phyloP scores from a whole-genome alignment of 495 filamentous ascomycete genomes.

The Hypoxylon subgilvum region DNA sequence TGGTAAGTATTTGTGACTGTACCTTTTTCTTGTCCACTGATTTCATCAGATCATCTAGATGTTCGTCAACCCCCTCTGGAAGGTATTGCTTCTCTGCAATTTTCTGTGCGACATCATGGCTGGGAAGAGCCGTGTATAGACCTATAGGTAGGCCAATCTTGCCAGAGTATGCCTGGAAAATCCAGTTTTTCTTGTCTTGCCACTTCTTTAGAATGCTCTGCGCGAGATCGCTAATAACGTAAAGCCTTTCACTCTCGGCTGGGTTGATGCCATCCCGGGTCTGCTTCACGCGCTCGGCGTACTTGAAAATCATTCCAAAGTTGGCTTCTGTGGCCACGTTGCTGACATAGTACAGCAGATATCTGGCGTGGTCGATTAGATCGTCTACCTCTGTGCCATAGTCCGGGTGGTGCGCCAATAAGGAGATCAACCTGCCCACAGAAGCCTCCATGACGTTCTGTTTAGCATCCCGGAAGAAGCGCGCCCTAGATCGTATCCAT shows the following conservation, averaged over 20 bases:
- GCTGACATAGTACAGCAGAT: constrained; percentile 86
- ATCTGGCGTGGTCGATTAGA: constrained; percentile 78
- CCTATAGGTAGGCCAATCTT: constrained; percentile 80
- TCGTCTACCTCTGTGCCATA: constrained; percentile 73
- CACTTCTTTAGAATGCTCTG: constrained; percentile 82
- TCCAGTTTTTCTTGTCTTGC: constrained; percentile 77
- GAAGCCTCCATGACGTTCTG: constrained; percentile 77
- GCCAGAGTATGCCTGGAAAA: constrained; percentile 78
- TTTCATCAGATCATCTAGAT: constrained; percentile 68
- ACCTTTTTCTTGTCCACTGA: constrained; percentile 63
- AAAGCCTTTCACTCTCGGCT: constrained; percentile 68
- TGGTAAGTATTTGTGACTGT: constrained; percentile 16
- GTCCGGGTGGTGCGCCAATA: constrained; percentile 95
- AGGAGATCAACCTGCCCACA: constrained; percentile 83
- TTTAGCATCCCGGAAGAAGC: constrained; percentile 57
- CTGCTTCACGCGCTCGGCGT: constrained; percentile 91
- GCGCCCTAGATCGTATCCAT: constrained; percentile 84
- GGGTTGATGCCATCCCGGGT: constrained; percentile 76
- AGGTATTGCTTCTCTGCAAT: constrained; percentile 84
- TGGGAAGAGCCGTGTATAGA: constrained; percentile 75
- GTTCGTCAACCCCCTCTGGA: constrained; percentile 79
- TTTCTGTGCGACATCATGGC: constrained; percentile 77
- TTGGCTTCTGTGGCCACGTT: constrained; percentile 85
- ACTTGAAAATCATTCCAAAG: constrained; percentile 85
- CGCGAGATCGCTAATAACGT: constrained; percentile 86